Evolutionary conservation across 208 protist species (phyloP).

Genomic region (Phytomonas francai): DNA sequence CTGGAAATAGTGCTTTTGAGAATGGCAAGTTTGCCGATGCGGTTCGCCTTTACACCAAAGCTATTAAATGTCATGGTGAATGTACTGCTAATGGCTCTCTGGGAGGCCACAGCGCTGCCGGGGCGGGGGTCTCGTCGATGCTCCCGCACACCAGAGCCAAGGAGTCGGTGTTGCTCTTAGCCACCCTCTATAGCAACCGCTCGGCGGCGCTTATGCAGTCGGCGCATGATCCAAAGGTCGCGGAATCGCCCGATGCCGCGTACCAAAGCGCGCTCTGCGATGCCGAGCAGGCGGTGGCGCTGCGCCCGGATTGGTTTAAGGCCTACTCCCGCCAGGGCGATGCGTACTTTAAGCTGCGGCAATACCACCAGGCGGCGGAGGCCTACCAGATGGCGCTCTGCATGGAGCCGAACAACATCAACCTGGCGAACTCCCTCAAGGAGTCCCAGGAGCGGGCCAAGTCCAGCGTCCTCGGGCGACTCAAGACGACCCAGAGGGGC

Average conservation of each 20-base stretch:
- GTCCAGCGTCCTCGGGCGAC: constrained; percentile 13
- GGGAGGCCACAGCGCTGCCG: too few species aligned
- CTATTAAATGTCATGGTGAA: constrained; percentile 28
- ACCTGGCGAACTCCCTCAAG: constrained; percentile 37
- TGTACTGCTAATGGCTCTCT: background rate
- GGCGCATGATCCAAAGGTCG: constrained; percentile 31
- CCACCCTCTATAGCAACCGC: constrained; percentile 92
- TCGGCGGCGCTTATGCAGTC: constrained; percentile 85
- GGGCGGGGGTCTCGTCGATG: background rate
- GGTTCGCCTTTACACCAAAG: constrained; percentile 71
- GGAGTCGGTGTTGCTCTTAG: constrained; percentile 21
- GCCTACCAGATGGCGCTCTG: constrained; percentile 84
- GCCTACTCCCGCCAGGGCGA: constrained; percentile 89
- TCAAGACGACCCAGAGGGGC: constrained; percentile 14
- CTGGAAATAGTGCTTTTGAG: constrained; percentile 90
- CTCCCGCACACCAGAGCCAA: background rate
- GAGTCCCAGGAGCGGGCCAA: constrained; percentile 45
- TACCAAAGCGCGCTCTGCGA: constrained; percentile 82
- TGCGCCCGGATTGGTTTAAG: constrained; percentile 92
- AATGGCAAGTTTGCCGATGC: constrained; percentile 67
- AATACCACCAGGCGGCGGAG: constrained; percentile 84
- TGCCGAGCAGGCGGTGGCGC: constrained; percentile 71
- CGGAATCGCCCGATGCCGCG: constrained; percentile 22
- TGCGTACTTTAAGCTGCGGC: constrained; percentile 73
- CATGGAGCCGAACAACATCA: constrained; percentile 70